These are phyloP conservation scores for Leucosporidium creatinivorum DNA, from an alignment of 768 basidiomycete species.

Conservation along the genomic window DNA sequence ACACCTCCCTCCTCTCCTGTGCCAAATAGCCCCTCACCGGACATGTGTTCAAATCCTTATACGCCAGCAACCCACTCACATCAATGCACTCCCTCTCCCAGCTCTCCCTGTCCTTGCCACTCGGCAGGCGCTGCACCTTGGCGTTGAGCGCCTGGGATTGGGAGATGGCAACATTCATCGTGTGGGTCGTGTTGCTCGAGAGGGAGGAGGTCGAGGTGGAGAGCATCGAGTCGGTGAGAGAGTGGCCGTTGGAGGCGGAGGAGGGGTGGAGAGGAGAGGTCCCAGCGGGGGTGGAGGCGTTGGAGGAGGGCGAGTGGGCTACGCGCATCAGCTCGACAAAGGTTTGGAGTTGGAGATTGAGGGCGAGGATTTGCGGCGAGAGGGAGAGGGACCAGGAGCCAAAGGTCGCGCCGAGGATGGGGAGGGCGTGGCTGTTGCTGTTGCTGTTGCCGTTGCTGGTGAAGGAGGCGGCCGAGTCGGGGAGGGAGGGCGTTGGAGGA, in stretches of 20 bases:
- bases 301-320: conserved; percentile 45
- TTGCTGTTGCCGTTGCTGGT: not conserved
- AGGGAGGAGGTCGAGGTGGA: conserved; percentile 20
- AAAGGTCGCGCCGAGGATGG: conserved; percentile 20
- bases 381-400: conserved; percentile 47
- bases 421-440: not conserved
- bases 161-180: conserved; percentile 38
- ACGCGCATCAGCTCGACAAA: conserved; percentile 83
- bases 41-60: conserved; percentile 68
- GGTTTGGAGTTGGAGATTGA: conserved; percentile 78
- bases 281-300: conserved; percentile 11
- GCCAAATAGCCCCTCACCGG: conserved; percentile 67
- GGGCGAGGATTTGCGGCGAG: conserved; percentile 63
- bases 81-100: conserved; percentile 66
- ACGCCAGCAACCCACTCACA: conserved; percentile 74
- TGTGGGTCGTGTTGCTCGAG: conserved; percentile 2
- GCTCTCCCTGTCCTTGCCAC: conserved; percentile 51
- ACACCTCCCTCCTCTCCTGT: conserved; percentile 65
- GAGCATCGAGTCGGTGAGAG: conserved; percentile 9
- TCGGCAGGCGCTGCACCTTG: conserved; percentile 53
- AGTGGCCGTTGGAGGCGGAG: not conserved
- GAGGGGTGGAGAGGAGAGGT: not conserved
- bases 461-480: not conserved
- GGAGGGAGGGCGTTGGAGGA: not conserved
- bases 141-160: conserved; percentile 58